These are phyloP conservation scores for Edaphochlamys debaryana DNA, from an alignment of 139 green algal genomes.

Conservation along the genomic window DNA sequence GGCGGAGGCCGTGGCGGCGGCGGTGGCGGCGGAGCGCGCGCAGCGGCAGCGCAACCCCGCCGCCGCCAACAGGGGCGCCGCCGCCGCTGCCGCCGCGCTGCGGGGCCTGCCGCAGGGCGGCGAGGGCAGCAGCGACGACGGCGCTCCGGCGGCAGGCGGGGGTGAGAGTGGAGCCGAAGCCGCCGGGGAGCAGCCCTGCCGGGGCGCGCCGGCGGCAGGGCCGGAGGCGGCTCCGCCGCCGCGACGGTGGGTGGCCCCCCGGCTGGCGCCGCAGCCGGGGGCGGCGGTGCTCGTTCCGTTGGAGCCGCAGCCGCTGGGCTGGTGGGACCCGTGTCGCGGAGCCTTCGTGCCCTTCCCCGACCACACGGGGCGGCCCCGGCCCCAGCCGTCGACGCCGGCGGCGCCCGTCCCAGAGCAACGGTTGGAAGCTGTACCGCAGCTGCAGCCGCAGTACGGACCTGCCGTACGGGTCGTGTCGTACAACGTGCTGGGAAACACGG, in stretches of 20 bases:
- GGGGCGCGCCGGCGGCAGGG: not conserved
- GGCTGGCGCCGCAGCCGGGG: not conserved
- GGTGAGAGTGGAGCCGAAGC: not conserved
- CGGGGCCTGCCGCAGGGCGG: too few species aligned
- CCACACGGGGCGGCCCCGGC: not conserved
- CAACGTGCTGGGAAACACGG: constrained; percentile 14
- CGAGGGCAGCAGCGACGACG: too few species aligned
- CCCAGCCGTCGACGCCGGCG: not conserved
- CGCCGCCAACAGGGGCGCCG: too few species aligned
- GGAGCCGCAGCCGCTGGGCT: not conserved
- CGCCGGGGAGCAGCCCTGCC: not conserved
- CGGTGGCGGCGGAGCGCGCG: too few species aligned
- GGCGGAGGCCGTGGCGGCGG: too few species aligned
- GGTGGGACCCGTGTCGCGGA: not conserved
- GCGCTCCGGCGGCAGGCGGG: too few species aligned
- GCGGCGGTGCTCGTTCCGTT: not conserved
- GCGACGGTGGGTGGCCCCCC: not conserved
- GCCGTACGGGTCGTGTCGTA: constrained; percentile 27
- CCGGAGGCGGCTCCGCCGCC: not conserved
- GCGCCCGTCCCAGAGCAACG: not conserved
- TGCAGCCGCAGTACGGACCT: not conserved
- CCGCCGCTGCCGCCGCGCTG: too few species aligned
- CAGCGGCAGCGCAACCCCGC: too few species aligned
- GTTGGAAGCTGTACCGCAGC: not conserved
- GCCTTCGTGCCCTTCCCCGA: constrained; percentile 12